phyloP scores from a whole-genome alignment of 2,329 filamentous ascomycete genomes.

The Penicillium vulpinum region DNA sequence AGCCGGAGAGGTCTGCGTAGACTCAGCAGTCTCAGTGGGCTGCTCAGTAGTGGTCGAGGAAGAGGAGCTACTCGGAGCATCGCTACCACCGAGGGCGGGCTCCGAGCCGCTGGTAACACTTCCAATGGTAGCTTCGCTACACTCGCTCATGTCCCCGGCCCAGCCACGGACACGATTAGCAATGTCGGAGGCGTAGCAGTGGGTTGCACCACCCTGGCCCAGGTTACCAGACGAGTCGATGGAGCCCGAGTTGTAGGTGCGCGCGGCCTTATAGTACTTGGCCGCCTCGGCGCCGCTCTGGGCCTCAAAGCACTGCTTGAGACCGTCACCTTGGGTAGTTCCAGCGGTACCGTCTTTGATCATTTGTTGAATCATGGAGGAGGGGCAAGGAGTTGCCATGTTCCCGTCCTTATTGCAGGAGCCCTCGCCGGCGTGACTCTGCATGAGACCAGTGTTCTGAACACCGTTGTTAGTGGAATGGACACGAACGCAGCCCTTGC shows the following conservation, averaged over 20 bases:
- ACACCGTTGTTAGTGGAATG: conserved; percentile 45
- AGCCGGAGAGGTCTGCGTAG: conserved; percentile 5
- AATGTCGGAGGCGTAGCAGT: conserved; percentile 32
- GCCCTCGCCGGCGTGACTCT: conserved; percentile 30
- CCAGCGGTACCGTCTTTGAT: conserved; percentile 42
- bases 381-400: conserved; percentile 27
- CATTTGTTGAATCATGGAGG: conserved; percentile 37
- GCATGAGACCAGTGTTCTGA: conserved; percentile 45
- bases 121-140: conserved; percentile 16
- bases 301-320: conserved; percentile 34
- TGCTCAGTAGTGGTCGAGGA: conserved; percentile 2
- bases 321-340: conserved; percentile 37
- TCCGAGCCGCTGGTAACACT: conserved; percentile 13
- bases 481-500: conserved; percentile 47
- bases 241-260: conserved; percentile 46
- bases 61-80: conserved; percentile 13
- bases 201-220: conserved; percentile 26
- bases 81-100: background rate
- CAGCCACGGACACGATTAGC: conserved; percentile 33
- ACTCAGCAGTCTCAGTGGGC: conserved; percentile 6
- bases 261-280: conserved; percentile 37
- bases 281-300: conserved; percentile 25
- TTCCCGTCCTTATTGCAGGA: conserved; percentile 38
- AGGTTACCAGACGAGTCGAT: conserved; percentile 36
- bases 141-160: conserved; percentile 22